These are phyloP conservation scores for Pseudoscleropodium purum DNA, from an alignment of 225 moss, liverwort and hornwort genomes.

Conservation along the genomic window DNA sequence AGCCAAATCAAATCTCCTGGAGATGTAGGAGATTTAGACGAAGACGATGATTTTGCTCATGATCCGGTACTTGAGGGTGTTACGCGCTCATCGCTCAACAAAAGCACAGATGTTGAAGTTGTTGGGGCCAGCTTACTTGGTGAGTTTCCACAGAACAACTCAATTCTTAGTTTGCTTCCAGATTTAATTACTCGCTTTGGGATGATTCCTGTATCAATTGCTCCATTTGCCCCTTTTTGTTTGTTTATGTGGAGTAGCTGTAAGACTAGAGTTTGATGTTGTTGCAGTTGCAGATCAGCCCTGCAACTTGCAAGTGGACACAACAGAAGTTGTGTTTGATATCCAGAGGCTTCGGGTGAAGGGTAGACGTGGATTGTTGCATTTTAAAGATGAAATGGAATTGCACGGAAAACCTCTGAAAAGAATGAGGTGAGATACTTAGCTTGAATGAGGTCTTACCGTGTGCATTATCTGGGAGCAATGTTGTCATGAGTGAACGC, in stretches of 20 bases:
- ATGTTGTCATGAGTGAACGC: neutral
- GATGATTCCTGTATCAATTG: neutral
- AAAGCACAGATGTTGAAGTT: neutral
- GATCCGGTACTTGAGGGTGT: neutral
- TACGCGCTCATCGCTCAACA: neutral
- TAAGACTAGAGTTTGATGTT: neutral
- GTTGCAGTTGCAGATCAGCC: conserved; percentile 17
- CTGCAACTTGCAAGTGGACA: conserved; percentile 7
- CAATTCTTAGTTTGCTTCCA: neutral
- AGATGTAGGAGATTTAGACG: conserved; percentile 2
- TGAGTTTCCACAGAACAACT: neutral
- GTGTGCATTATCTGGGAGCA: neutral
- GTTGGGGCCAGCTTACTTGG: neutral
- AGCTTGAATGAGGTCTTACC: neutral
- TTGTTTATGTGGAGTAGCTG: neutral
- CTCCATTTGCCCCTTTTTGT: neutral
- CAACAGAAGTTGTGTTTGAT: conserved; percentile 46
- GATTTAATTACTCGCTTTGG: neutral
- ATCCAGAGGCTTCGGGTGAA: conserved; percentile 56
- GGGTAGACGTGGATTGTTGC: conserved; percentile 29
- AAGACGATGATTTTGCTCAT: neutral
- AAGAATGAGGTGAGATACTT: conserved; percentile 46
- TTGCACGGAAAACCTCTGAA: conserved; percentile 24
- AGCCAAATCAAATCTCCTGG: neutral
- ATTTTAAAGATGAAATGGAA: conserved; percentile 20